Evolutionary conservation across 139 green algal species (phyloP).

Genomic region (Spirogloea muscicola): DNA sequence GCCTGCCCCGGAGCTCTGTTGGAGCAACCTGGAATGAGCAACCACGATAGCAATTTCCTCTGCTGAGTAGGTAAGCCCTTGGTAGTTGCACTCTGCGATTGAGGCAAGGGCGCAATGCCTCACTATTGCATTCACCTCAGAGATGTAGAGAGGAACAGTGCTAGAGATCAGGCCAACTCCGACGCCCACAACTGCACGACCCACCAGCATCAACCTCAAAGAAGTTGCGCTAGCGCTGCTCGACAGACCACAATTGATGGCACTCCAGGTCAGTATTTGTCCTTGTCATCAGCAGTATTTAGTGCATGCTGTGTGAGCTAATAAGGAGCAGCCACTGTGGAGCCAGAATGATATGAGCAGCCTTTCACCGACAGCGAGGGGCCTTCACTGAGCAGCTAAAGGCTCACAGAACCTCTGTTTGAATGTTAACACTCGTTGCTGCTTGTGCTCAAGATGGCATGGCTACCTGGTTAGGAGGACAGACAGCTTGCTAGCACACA

Average conservation of each 20-base stretch:
- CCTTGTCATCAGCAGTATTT: neutral
- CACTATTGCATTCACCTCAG: too few relatives aligned
- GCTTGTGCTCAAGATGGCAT: too few relatives aligned
- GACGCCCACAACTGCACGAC: slow-evolving; percentile 74
- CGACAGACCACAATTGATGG: neutral
- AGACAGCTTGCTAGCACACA: too few relatives aligned
- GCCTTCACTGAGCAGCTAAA: too few relatives aligned
- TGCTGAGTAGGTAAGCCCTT: too few relatives aligned
- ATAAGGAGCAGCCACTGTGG: neutral
- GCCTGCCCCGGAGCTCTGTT: slow-evolving; percentile 68
- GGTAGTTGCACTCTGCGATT: too few relatives aligned
- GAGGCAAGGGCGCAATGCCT: too few relatives aligned
- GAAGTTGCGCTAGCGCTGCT: slow-evolving; percentile 25
- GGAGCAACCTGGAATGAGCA: slow-evolving; percentile 55
- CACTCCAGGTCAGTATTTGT: neutral
- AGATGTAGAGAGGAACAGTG: slow-evolving; percentile 91
- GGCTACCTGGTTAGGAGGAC: too few relatives aligned
- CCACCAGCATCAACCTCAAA: slow-evolving; percentile 60
- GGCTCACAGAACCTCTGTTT: too few relatives aligned
- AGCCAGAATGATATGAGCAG: neutral
- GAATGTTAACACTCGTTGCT: too few relatives aligned
- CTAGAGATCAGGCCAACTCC: slow-evolving; percentile 87
- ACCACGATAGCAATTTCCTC: too few relatives aligned
- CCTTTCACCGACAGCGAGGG: too few relatives aligned
- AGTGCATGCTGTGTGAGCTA: neutral